Evolutionary conservation across 2,329 filamentous ascomycete genomes (phyloP), one percentile per base, ranked within the genome.

Genomic region (Seiridium cupressi): DNA sequence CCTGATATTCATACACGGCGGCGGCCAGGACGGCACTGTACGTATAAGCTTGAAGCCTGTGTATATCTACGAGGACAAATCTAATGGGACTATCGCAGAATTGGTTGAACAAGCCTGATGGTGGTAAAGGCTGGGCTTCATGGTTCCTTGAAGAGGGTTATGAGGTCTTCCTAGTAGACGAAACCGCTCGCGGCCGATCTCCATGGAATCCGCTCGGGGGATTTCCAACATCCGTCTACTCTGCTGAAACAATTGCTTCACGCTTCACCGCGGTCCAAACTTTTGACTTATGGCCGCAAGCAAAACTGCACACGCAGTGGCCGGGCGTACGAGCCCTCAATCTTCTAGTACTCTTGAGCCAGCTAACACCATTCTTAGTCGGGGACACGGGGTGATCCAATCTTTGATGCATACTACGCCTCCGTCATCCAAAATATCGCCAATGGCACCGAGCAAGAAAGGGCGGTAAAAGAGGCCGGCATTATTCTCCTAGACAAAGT

Each of bases 31-130:
- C 9, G 69, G 68, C 38, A 66, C 66, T 48, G 56, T 58, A 5
- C 46, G 54, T 57, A 4, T 9, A 5, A 51, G 10, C 18, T 26
- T 26, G 18, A 26, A 26, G 2, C 18, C 18, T 26, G 18, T 26
- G 18, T 2, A 26, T 26, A 26, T 26, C 18, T 26, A 26, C 18
- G 18, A 26, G 64, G 58, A n/a, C 60, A 65, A n/a, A 64, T 63
- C 5, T 64, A 65, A 40, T 65, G 65, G 51, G n/a, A 34, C 11
- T 18, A 18, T 48, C 1, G 13, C n/a, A 60, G 58, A 70, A 70
- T 56, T 74, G 66, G 47, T 62, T 75, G 3, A 69, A 70, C 13
- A 76, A 70, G 6, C 73, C 74, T 2, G 72, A 75, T 51, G 68
- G 68, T 11, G 65, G 71, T 4, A 62, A 61, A 40, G 72, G 72